Percentiles rank a stretch among this genome's conserved stretches.
Conservation (phyloP, 192 early-diverging fungal genomes). For the Umbelopsis ramanniana region DNA sequence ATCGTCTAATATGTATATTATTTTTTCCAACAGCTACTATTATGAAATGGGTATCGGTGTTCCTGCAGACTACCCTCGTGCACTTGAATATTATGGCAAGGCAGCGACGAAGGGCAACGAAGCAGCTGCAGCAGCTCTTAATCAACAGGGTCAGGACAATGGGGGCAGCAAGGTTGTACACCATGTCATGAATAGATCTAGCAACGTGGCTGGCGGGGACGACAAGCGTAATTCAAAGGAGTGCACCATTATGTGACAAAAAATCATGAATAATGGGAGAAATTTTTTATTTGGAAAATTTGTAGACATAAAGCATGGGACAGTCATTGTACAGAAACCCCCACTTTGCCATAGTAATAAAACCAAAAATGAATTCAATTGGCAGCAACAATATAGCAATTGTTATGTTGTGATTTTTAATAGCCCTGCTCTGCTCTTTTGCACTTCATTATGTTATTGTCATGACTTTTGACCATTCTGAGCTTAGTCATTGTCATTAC, state of each 20-base stretch:
- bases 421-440: too few relatives aligned
- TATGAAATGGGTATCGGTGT: conserved; percentile 43
- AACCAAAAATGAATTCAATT: too few relatives aligned
- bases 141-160: conserved; percentile 18
- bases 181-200: not conserved
- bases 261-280: not conserved
- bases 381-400: too few relatives aligned
- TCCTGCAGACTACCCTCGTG: conserved; percentile 28
- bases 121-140: conserved; percentile 34
- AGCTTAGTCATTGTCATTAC: not conserved
- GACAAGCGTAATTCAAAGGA: not conserved
- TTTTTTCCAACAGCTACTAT: conserved; percentile 30
- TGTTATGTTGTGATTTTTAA: too few relatives aligned
- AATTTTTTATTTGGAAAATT: not conserved
- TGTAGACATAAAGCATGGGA: too few relatives aligned
- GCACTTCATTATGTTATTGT: too few relatives aligned
- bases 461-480: too few relatives aligned
- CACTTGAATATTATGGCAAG: conserved; percentile 38
- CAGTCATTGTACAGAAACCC: too few relatives aligned
- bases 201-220: not conserved
- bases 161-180: conserved; percentile 1
- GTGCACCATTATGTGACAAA: conserved; percentile 1
- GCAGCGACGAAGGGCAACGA: conserved; percentile 41
- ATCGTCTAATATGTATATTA: not conserved
- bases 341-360: too few relatives aligned